Percentiles rank a stretch among this genome's conserved stretches.
phyloP scores from a whole-genome alignment of 352 stramenopile species.

The Globisporangium sylvaticum region DNA sequence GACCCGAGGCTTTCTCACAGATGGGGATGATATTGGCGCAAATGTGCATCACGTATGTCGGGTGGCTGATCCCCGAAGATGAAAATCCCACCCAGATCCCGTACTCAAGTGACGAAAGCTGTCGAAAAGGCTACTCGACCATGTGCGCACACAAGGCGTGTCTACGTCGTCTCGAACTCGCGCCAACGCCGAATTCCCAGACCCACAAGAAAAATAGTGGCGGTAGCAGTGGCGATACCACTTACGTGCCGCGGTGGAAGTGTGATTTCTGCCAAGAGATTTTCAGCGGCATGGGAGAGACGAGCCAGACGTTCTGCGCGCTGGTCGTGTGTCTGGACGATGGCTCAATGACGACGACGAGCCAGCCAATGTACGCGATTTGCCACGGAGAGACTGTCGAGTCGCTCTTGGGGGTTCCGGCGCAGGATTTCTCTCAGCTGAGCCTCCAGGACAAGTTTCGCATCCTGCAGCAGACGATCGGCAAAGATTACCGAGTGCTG shows the following conservation, averaged over 20 bases:
- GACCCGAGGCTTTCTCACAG: neutral
- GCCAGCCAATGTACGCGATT: constrained; percentile 24
- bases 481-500: constrained; percentile 31
- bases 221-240: neutral
- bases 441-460: constrained; percentile 34
- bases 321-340: constrained; percentile 44
- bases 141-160: constrained; percentile 40
- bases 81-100: neutral
- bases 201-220: neutral
- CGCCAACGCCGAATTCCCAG: neutral
- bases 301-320: constrained; percentile 37
- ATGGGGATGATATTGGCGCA: constrained; percentile 17
- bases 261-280: constrained; percentile 54
- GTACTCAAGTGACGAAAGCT: constrained; percentile 37
- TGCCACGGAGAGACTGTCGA: constrained; percentile 42
- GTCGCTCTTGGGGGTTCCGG: constrained; percentile 32
- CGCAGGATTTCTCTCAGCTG: constrained; percentile 47
- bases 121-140: constrained; percentile 40
- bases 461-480: constrained; percentile 25
- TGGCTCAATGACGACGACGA: constrained; percentile 11
- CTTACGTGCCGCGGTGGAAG: constrained; percentile 30
- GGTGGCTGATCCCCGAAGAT: constrained; percentile 47
- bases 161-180: constrained; percentile 19
- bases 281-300: constrained; percentile 47
- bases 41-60: constrained; percentile 30